phyloP scores from a whole-genome alignment of 176 grass and related monocot genomes.

The Echinochloa phyllopogon region DNA sequence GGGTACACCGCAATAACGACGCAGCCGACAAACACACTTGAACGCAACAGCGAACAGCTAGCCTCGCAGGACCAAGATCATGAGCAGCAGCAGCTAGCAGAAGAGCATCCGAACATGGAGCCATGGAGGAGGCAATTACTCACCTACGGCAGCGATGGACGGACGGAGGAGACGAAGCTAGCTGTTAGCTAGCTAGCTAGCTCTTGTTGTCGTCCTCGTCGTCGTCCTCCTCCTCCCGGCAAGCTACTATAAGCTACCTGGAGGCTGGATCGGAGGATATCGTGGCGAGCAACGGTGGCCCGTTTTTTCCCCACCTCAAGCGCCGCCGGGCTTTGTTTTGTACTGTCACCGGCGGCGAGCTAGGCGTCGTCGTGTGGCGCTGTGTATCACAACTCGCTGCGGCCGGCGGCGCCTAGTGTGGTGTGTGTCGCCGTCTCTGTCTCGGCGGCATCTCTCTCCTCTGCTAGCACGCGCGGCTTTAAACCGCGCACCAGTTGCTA shows the following conservation, averaged over 20 bases:
- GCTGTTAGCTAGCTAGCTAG: not conserved
- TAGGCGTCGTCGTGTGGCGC: conserved; percentile 4
- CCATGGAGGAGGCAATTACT: not conserved
- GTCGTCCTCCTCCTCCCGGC: not conserved
- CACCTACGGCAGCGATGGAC: not conserved
- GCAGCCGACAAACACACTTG: not conserved
- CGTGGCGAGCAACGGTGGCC: not conserved
- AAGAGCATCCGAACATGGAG: not conserved
- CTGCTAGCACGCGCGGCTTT: not conserved
- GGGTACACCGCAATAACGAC: not conserved
- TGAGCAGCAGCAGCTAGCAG: not conserved
- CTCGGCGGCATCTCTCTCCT: not conserved
- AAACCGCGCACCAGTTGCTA: not conserved
- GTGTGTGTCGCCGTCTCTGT: not conserved
- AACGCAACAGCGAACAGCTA: not conserved
- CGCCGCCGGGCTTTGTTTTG: not conserved
- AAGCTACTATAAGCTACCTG: not conserved
- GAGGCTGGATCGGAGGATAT: not conserved
- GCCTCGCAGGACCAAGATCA: not conserved
- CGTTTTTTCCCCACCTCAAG: conserved; percentile 37
- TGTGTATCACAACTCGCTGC: not conserved
- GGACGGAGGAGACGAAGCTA: not conserved
- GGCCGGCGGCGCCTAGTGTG: not conserved
- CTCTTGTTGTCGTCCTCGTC: not conserved
- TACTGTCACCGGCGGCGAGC: not conserved